Evolutionary conservation across 179 eudicot genomes (phyloP), one percentile per base, ranked within the genome.

Genomic region (Silene coronaria): DNA sequence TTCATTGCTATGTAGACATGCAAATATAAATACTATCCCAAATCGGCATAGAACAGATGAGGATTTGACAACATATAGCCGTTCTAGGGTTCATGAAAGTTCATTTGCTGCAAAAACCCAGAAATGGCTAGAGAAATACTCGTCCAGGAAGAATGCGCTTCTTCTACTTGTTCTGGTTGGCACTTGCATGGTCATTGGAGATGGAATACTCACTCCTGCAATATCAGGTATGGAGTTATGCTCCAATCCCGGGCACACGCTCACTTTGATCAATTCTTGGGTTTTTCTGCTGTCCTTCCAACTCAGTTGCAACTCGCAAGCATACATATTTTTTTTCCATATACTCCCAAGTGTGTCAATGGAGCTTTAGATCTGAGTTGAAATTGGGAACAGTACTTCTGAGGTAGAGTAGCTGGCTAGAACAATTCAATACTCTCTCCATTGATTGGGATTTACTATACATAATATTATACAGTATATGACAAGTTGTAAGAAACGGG

Each of bases 31-130:
- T 66, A 92, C 91, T 6, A 92, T 94, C 64, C 98, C 98, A 8
- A 94, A 94, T 70, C 90, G 91, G 69, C 98, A 94, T 77, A 87
- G 95, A 57, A 92, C 98, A 7, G 98, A 94, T 78, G 98, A 94
- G 86, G 95, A 90, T 72, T 83, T 94, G 84, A 94, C 98, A 81
- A 94, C 98, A 42, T 94, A 92, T 83, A 94, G 96, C 73, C 97
- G 98, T 26, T 86, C 73, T 67, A 84, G 81, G 63, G 82, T 87
- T 76, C 86, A 76, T 61, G 98, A 94, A 81, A 86, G 83, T 26
- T 90, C 98, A 27, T 85, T 85, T 87, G 97, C 97, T 75, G 96
- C 89, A 51, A 94, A 92, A 85, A 92, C 97, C 59, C 90, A 88
- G 85, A 80, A 81, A 79, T 94, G 98, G 97, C 83, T 94, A 74